Conservation (phyloP, 805 yeast genomes). For the Candida awuae region DNA sequence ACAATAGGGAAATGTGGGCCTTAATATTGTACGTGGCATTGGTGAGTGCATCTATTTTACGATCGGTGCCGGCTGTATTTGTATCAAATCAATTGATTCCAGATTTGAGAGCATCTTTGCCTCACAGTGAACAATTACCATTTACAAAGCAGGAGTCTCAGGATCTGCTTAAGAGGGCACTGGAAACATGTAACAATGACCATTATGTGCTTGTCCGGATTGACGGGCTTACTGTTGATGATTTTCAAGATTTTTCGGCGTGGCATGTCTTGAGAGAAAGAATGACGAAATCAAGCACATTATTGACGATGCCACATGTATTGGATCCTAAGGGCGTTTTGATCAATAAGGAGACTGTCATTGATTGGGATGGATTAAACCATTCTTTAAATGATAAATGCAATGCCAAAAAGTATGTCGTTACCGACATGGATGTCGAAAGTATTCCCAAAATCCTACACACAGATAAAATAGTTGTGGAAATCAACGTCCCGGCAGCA, state of each 20-base stretch:
- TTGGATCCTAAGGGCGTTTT: slow-evolving; percentile 22
- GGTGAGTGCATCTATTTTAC: background rate
- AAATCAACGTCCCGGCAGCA: slow-evolving; percentile 43
- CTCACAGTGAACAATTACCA: slow-evolving; percentile 27
- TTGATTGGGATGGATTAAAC: slow-evolving; percentile 38
- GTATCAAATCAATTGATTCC: slow-evolving; percentile 24
- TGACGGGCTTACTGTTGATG: slow-evolving; percentile 44
- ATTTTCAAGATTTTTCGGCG: slow-evolving; percentile 33
- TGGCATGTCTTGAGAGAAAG: slow-evolving; percentile 46
- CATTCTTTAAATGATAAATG: slow-evolving; percentile 40
- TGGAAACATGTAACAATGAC: slow-evolving; percentile 42
- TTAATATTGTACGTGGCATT: background rate
- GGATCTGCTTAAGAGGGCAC: slow-evolving; percentile 14
- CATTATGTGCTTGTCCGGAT: slow-evolving; percentile 49
- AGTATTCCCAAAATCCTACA: slow-evolving; percentile 53
- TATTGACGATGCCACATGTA: slow-evolving; percentile 49
- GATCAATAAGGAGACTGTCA: slow-evolving; percentile 18
- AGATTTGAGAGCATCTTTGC: slow-evolving; percentile 22
- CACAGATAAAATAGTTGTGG: slow-evolving; percentile 51
- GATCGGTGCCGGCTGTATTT: slow-evolving; percentile 21
- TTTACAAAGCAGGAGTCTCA: slow-evolving; percentile 22
- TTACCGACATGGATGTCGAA: slow-evolving; percentile 34
- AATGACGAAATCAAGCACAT: slow-evolving; percentile 49
- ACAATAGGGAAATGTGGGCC: background rate
- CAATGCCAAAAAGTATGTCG: slow-evolving; percentile 38